Evolutionary conservation across 2,329 filamentous ascomycete species (phyloP), one percentile per base, ranked within the genome.

Genomic region (Berkeleyomyces basicola): DNA sequence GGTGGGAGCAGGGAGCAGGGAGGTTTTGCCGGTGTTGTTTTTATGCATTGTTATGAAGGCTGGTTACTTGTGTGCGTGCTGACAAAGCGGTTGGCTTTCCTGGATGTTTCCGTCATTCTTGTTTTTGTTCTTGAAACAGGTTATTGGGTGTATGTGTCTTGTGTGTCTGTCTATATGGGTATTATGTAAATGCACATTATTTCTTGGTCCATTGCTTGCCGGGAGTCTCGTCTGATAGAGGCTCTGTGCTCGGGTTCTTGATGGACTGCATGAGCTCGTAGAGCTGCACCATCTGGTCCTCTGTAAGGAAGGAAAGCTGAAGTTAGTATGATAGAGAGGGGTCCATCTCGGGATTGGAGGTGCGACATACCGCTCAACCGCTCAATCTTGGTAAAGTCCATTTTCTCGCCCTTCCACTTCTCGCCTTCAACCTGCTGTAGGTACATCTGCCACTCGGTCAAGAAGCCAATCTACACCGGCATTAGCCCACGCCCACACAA

Each of bases 361-460:
- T 31, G n/a, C 64, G 33, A 77, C 84, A 68, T 72, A 95, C 90
- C 91, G 72, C 68, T 68, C 64, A 75, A 69, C 59, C 74, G 68
- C 37, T 69, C 69, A 33, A 68, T 65, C 65, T 67, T 70, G 60
- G 68, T 67, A 33, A 65, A 61, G 31, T 70, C 68, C n/a, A 67
- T 64, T 36, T 69, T 70, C 61, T 71, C 68, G 3, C 86, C 92
- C 65, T 81, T 79, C 93, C 93, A 97, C 0, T 79, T 73, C 61
- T 95, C 86, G 0, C 91, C 92, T 70, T 97, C 92, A 14, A 99
- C 76, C 71, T 90, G 85, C 72, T 99, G 92, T 1, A 90, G 91
- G 71, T 97, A 99, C 61, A 89, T 76, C 73, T 99, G 93, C 92
- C 92, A 99, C 73, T 97, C 91, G 0, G 88, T 92, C 68, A 99